Evolutionary conservation across 73 alveolate genomes (phyloP), one percentile per base, ranked within the genome.

Genomic region (Paramecium tetraurelia): DNA sequence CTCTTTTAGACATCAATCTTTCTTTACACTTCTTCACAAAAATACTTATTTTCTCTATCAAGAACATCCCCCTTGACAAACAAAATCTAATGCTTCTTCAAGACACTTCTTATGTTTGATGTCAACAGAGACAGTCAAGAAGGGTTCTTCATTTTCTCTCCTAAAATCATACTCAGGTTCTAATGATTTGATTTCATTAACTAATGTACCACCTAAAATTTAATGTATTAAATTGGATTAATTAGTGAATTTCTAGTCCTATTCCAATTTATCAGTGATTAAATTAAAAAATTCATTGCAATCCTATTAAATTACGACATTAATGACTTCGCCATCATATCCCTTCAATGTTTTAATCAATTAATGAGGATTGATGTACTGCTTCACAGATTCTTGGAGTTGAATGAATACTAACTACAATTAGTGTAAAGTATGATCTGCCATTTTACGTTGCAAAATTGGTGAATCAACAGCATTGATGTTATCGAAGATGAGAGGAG

Each of bases 211-310:
- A 24, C 99, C 99, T 93, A 98, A 71, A 93, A 93, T 77, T 92
- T 94, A 86, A 89, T 93, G 87, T n/a, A 98, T 85, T 7, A 95
- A 58, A 86, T 92, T 92, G 40, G 96, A 96, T 86, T 97, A 95
- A 70, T 93, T 85, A 20, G 98, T 89, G 35, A 95, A 95, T 83
- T 95, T 93, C 85, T 97, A 58, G 84, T 95, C 92, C 36, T 95
- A 83, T 92, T 98, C 99, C 33, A 98, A 85, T 86, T 96, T 97
- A 63, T 98, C 99, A 77, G 98, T 89, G 46, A 94, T 87, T 80
- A 95, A 94, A 77, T 96, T 96, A 86, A 97, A 96, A 94, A 97
- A 98, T 95, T 98, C 99, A 86, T 97, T 98, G 14, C 94, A 97
- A 93, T 98, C 99, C 96, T 93, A 95, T 92, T 98, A 97, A 12